Conservation (phyloP, 2,329 filamentous ascomycete species). For the Sphaerulina vaccinii region DNA sequence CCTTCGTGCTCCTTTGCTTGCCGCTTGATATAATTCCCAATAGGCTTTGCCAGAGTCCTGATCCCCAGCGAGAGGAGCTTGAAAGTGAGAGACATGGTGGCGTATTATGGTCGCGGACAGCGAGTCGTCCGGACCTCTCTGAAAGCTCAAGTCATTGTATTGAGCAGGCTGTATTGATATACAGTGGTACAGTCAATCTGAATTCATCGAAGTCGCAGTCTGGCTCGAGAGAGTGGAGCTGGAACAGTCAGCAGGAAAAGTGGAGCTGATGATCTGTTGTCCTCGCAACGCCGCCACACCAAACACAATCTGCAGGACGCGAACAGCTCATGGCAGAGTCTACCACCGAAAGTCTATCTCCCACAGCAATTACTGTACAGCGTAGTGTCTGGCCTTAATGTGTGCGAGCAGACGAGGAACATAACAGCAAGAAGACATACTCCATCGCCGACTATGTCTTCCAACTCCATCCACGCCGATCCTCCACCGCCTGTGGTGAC, state of each 20-base stretch:
- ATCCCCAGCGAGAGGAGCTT: constrained; percentile 66
- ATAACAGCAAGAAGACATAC: constrained; percentile 16
- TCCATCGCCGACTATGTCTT: constrained; percentile 20
- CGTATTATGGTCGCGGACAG: not conserved
- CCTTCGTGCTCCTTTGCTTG: constrained; percentile 68
- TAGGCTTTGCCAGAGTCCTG: constrained; percentile 65
- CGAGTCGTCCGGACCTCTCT: not conserved
- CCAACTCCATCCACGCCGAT: constrained; percentile 50
- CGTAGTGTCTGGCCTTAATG: constrained; percentile 7
- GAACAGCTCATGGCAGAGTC: no score
- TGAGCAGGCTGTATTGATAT: not conserved
- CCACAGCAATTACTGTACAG: not conserved
- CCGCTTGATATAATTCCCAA: constrained; percentile 66
- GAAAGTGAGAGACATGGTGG: constrained; percentile 61
- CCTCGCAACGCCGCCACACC: no score
- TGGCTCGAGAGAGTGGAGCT: not conserved
- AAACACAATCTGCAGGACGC: no score
- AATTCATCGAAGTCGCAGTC: not conserved
- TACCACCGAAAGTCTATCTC: constrained; percentile 8
- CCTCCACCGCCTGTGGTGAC: constrained; percentile 58
- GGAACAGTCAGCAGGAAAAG: no score
- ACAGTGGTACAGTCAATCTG: not conserved
- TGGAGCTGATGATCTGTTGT: no score
- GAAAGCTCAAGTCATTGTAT: not conserved
- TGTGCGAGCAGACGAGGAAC: constrained; percentile 12